A percentile compares a stretch with the other conserved stretches of the same genome.
Conservation (phyloP, 1,284 basidiomycete genomes). For the Cystobasidiaceae sp. region DNA sequence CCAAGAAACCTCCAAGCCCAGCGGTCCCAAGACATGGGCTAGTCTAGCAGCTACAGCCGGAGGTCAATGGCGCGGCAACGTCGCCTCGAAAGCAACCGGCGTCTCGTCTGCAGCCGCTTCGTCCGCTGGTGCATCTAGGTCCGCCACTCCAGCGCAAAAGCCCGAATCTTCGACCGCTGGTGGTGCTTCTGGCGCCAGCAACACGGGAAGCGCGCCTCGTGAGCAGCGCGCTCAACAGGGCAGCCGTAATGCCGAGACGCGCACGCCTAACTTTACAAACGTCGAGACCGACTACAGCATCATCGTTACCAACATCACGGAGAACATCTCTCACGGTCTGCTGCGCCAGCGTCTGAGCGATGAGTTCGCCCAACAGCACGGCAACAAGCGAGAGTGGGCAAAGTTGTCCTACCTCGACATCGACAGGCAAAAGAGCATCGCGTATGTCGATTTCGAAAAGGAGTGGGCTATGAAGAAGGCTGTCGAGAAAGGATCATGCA, state of each 20-base stretch:
- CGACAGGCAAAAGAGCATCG: conserved; percentile 7
- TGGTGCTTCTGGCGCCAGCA: not conserved
- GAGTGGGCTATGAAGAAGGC: conserved; percentile 17
- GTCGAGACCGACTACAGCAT: conserved; percentile 18
- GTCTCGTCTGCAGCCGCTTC: conserved; percentile 14
- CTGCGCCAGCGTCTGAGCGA: conserved; percentile 18
- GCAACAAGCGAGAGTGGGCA: not conserved
- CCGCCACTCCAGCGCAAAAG: conserved; percentile 6
- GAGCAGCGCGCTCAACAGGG: not conserved
- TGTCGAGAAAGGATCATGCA: not conserved
- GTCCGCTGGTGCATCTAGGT: not conserved
- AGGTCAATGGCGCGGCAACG: conserved; percentile 58
- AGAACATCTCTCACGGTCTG: conserved; percentile 6
- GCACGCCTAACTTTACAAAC: conserved; percentile 4
- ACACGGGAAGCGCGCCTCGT: not conserved
- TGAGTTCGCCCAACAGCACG: conserved; percentile 5
- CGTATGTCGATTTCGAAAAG: conserved; percentile 29
- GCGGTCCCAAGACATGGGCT: conserved; percentile 77
- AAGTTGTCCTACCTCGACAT: conserved; percentile 22
- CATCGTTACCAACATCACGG: conserved; percentile 2
- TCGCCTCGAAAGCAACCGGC: not conserved
- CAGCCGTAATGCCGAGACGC: not conserved
- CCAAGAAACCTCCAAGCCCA: conserved; percentile 52
- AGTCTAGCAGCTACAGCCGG: conserved; percentile 74
- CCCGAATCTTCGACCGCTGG: too few relatives aligned